Percentiles rank a stretch among this genome's conserved stretches.
These are phyloP conservation scores for Thermomyces lanuginosus DNA, from an alignment of 2,329 filamentous ascomycete genomes.

Conservation along the genomic window DNA sequence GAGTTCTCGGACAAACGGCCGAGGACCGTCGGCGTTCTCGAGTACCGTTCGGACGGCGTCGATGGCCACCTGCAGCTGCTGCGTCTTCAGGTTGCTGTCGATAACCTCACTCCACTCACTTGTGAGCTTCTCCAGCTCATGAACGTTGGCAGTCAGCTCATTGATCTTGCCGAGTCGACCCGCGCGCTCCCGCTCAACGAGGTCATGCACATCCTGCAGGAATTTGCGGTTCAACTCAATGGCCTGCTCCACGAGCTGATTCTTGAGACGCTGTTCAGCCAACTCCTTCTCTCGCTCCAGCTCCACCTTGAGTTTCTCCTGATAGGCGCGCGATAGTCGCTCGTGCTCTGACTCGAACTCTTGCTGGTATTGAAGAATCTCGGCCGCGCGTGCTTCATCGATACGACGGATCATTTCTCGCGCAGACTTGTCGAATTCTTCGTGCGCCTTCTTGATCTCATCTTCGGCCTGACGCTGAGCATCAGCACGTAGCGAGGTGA, in stretches of 20 bases:
- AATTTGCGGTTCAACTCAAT: conserved; percentile 77
- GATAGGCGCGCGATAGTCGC: conserved; percentile 59
- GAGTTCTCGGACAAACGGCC: conserved; percentile 81
- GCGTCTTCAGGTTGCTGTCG: conserved; percentile 77
- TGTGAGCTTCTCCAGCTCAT: conserved; percentile 73
- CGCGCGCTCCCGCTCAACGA: conserved; percentile 76
- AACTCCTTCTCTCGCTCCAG: conserved; percentile 64
- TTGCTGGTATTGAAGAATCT: conserved; percentile 67
- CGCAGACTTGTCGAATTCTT: conserved; percentile 73
- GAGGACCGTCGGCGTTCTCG: conserved; percentile 54
- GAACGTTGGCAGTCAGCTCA: conserved; percentile 60
- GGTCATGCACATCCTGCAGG: conserved; percentile 55
- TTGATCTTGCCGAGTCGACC: conserved; percentile 73
- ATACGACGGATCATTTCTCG: conserved; percentile 78
- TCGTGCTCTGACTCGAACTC: conserved; percentile 83
- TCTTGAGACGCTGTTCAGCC: conserved; percentile 66
- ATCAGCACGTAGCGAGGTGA: conserved; percentile 54
- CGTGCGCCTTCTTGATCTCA: conserved; percentile 53
- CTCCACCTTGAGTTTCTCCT: conserved; percentile 62
- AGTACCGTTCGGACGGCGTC: conserved; percentile 80
- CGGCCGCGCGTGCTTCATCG: conserved; percentile 62
- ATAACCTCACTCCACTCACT: conserved; percentile 81
- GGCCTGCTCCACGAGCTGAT: conserved; percentile 78
- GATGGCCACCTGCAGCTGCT: conserved; percentile 89
- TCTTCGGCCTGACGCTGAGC: conserved; percentile 56